These are phyloP conservation scores for Ceratocystis smalleyi DNA, from an alignment of 2,329 filamentous ascomycete genomes.

Conservation along the genomic window DNA sequence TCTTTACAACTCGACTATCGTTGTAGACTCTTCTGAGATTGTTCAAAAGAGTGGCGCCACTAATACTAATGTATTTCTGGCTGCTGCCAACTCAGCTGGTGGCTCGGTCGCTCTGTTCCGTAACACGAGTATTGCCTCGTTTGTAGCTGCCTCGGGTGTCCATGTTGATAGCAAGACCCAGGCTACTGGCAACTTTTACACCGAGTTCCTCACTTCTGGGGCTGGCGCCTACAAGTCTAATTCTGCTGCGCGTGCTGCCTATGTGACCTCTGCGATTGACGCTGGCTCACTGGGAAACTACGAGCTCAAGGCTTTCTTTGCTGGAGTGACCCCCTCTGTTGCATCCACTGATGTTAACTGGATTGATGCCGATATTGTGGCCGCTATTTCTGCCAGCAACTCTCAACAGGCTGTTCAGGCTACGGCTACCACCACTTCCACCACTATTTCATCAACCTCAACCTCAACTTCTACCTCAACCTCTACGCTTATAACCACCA, in stretches of 20 bases:
- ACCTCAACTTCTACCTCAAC: background rate
- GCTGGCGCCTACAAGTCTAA: conserved; percentile 28
- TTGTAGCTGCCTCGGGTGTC: conserved; percentile 26
- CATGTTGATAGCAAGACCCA: conserved; percentile 24
- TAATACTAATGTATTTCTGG: conserved; percentile 29
- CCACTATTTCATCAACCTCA: background rate
- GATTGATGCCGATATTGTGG: conserved; percentile 25
- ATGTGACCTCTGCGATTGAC: conserved; percentile 24
- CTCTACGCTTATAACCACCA: background rate
- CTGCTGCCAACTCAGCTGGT: conserved; percentile 27
- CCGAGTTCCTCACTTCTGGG: conserved; percentile 29
- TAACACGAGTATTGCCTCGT: conserved; percentile 25
- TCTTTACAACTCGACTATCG: conserved; percentile 27
- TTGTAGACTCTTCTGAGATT: conserved; percentile 28
- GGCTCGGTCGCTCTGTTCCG: conserved; percentile 28
- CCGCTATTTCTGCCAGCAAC: conserved; percentile 1
- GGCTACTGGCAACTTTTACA: conserved; percentile 24
- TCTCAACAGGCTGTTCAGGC: background rate
- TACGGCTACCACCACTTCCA: background rate
- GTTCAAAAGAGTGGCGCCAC: conserved; percentile 20
- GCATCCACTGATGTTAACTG: conserved; percentile 24
- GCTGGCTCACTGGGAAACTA: conserved; percentile 24
- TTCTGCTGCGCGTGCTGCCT: conserved; percentile 22
- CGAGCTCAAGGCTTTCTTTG: conserved; percentile 25
- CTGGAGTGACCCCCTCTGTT: conserved; percentile 23